Conservation (phyloP, 441 rosid species). For the Gossypium armourianum region DNA sequence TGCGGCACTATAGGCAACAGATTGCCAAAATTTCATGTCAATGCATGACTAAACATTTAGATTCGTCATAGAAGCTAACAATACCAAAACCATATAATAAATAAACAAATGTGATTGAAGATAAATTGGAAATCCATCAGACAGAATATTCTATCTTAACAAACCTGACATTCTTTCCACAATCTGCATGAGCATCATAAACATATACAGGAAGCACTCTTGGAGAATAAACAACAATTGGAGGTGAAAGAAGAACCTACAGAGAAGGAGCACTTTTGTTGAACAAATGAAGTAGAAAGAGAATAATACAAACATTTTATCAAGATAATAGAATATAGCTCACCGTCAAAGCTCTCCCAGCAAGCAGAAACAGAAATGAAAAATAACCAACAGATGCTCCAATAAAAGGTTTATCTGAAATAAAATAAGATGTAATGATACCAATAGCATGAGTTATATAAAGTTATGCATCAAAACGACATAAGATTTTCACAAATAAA, state of each 20-base stretch:
- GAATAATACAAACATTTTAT: conserved; percentile 10
- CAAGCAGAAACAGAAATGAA: conserved; percentile 81
- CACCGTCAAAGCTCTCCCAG: conserved; percentile 97
- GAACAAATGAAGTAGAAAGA: conserved; percentile 17
- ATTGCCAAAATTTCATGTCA: conserved; percentile 17
- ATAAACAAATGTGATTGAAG: not conserved
- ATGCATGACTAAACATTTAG: conserved; percentile 10
- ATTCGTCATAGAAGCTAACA: not conserved
- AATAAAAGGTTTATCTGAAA: conserved; percentile 79
- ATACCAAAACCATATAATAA: not conserved
- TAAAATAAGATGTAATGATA: conserved; percentile 7
- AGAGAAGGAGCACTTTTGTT: conserved; percentile 12
- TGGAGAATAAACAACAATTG: conserved; percentile 97
- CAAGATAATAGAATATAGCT: conserved; percentile 26
- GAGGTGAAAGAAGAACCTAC: conserved; percentile 98
- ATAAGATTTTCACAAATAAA: conserved; percentile 1
- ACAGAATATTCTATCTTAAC: conserved; percentile 22
- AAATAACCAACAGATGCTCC: conserved; percentile 99
- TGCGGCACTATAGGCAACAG: conserved; percentile 53
- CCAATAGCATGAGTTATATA: conserved; percentile 5
- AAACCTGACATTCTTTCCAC: conserved; percentile 97
- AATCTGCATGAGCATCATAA: conserved; percentile 97
- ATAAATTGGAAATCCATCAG: conserved; percentile 8
- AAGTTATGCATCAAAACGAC: not conserved
- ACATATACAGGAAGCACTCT: conserved; percentile 96